A percentile compares a stretch with the other conserved stretches of the same genome.
These are phyloP conservation scores for Chrysochromulina tobinii DNA, from an alignment of 78 protist species.

Conservation along the genomic window DNA sequence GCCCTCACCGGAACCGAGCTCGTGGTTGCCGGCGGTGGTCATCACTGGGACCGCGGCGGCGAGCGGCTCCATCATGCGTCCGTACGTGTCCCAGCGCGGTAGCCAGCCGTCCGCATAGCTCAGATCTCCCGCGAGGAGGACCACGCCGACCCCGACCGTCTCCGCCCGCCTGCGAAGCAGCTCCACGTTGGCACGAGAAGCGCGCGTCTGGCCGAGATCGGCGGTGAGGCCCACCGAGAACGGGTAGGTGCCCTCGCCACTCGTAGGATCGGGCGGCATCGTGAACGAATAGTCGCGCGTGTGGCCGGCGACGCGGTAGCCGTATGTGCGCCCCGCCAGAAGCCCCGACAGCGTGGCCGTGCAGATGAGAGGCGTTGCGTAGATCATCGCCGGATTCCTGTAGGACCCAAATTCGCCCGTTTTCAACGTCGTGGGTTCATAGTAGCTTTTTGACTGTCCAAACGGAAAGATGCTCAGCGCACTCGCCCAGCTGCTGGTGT, in stretches of 20 bases:
- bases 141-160: not conserved
- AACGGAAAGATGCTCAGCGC: not conserved
- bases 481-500: not conserved
- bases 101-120: not conserved
- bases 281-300: not conserved
- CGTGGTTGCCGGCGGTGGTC: not conserved
- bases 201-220: not conserved
- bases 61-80: not conserved
- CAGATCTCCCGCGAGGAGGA: not conserved
- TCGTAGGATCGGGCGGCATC: not conserved
- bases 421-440: too few species aligned
- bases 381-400: not conserved
- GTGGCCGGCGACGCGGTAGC: conserved; percentile 11
- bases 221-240: not conserved
- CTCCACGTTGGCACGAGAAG: not conserved
- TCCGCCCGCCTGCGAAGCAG: not conserved
- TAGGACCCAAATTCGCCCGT: not conserved
- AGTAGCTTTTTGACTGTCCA: too few species aligned
- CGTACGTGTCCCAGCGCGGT: conserved; percentile 7
- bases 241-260: too few species aligned
- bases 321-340: not conserved
- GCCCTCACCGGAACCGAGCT: not conserved
- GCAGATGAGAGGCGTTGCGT: not conserved
- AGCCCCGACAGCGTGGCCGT: not conserved
- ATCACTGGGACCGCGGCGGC: not conserved